phyloP scores from a whole-genome alignment of 306 rosid genomes.

The Pterocarpus santalinus region DNA sequence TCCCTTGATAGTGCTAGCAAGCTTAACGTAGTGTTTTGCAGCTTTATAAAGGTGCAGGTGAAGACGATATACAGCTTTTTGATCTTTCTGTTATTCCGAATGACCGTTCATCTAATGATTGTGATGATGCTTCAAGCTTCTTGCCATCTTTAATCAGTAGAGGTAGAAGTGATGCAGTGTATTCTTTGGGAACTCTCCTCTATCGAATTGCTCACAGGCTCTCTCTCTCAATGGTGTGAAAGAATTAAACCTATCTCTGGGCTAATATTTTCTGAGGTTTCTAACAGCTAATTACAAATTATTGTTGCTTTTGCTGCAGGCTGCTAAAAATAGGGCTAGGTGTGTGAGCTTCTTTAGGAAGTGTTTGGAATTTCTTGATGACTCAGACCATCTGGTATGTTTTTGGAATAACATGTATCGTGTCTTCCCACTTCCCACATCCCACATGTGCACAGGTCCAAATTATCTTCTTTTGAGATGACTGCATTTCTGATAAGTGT shows the following conservation, averaged over 20 bases:
- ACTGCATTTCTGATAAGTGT: slow-evolving; percentile 40
- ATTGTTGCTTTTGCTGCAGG: slow-evolving; percentile 63
- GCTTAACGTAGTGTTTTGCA: slow-evolving; percentile 56
- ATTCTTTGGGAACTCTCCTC: slow-evolving; percentile 88
- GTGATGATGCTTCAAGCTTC: slow-evolving; percentile 74
- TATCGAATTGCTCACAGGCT: slow-evolving; percentile 95
- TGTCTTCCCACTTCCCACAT: slow-evolving; percentile 9
- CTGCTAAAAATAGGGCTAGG: slow-evolving; percentile 79
- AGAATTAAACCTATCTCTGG: slow-evolving; percentile 35
- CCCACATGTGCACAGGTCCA: not conserved
- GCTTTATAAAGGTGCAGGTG: slow-evolving; percentile 97
- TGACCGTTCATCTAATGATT: slow-evolving; percentile 62
- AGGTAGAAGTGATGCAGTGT: slow-evolving; percentile 85
- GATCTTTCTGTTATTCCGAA: slow-evolving; percentile 91
- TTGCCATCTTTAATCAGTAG: slow-evolving; percentile 73
- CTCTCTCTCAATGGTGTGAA: slow-evolving; percentile 90
- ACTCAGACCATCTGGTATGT: slow-evolving; percentile 89
- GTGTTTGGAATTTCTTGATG: slow-evolving; percentile 93
- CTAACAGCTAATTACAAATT: slow-evolving; percentile 43
- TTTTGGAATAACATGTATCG: slow-evolving; percentile 32
- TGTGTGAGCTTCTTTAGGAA: slow-evolving; percentile 85
- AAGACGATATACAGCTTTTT: slow-evolving; percentile 94
- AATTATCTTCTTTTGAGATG: slow-evolving; percentile 33
- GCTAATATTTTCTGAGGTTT: slow-evolving; percentile 34
- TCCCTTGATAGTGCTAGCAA: slow-evolving; percentile 26